Evolutionary conservation across 176 grass and related monocot species (phyloP), one percentile per base, ranked within the genome.

Genomic region (Thalia dealbata): DNA sequence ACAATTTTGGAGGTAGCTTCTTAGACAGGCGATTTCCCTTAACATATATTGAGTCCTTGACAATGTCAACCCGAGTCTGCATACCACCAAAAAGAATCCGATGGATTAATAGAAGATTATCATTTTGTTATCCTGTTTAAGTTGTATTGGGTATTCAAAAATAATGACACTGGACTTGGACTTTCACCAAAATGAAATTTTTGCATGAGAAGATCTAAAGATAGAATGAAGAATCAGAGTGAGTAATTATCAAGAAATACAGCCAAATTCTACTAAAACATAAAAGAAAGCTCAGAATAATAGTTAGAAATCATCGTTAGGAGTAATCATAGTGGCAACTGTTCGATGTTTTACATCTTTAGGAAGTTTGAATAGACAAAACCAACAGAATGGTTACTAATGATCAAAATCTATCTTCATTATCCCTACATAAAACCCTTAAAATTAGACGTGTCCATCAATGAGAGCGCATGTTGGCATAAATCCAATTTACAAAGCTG

Each of bases 21-120:
- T 92, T 97, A 38, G 93, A 81, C 73, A 97, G 83, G 45, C 85
- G 89, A 23, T 86, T 97, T 32, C 89, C 89, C 46, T 97, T 92
- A 69, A 97, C 87, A 15, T 97, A 92, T 78, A 97, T 91, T 62
- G 89, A 91, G 82, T 97, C 93, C 93, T 92, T 92, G 0, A 76
- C 74, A 52, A 97, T 61, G 78, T 92, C 87, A 43, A 97, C 89
- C 67, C 65, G 84, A 64, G 83, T 97, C 89, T 97, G 79, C 29
- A 88, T 19, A 84, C 24, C 35, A 81, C 38, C 52, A 60, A 28
- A 82, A 61, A 44, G 24, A 43, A 71, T 70, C 10, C 19, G 3
- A 65, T 52, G 14, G 19, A 78, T 55, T 10, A 15, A n/a, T 21
- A 73, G 8, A 56, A 55, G 44, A 55, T 10, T 13, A 18, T 11